Evolutionary conservation across 164 flowering plant species (phyloP).

Genomic region (Magnolia kwangsiensis): DNA sequence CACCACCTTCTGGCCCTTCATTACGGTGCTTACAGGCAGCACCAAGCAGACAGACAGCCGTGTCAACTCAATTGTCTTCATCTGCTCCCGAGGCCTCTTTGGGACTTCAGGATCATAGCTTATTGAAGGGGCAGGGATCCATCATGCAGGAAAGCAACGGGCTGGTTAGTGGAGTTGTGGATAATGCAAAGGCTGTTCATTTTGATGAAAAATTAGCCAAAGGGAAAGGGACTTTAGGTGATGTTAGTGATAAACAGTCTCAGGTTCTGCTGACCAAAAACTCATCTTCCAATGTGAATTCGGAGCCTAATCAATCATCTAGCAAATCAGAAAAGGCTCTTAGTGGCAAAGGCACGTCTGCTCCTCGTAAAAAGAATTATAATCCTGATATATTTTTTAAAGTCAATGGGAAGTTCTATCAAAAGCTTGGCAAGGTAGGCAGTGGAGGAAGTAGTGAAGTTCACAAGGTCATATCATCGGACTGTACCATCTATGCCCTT

Average conservation of each 20-base stretch:
- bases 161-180: conserved; percentile 6
- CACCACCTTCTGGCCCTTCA: conserved; percentile 29
- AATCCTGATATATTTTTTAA: conserved; percentile 82
- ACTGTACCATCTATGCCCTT: conserved; percentile 89
- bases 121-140: conserved; percentile 26
- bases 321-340: conserved; percentile 55
- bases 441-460: conserved; percentile 99
- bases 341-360: conserved; percentile 19
- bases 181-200: conserved; percentile 23
- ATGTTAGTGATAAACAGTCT: conserved; percentile 34
- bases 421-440: conserved; percentile 96
- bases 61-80: conserved; percentile 31
- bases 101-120: conserved; percentile 23
- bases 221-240: conserved; percentile 31
- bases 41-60: conserved; percentile 22
- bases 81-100: conserved; percentile 23
- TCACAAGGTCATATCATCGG: conserved; percentile 88
- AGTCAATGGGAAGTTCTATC: conserved; percentile 94
- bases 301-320: conserved; percentile 39
- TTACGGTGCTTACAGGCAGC: conserved; percentile 25
- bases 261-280: conserved; percentile 35
- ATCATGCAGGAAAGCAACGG: conserved; percentile 22
- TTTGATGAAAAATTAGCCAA: conserved; percentile 27
- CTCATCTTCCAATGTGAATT: conserved; percentile 34
- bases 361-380: conserved; percentile 54